These are phyloP conservation scores for Chimonanthus salicifolius DNA, from an alignment of 164 flowering plant genomes.

Conservation along the genomic window DNA sequence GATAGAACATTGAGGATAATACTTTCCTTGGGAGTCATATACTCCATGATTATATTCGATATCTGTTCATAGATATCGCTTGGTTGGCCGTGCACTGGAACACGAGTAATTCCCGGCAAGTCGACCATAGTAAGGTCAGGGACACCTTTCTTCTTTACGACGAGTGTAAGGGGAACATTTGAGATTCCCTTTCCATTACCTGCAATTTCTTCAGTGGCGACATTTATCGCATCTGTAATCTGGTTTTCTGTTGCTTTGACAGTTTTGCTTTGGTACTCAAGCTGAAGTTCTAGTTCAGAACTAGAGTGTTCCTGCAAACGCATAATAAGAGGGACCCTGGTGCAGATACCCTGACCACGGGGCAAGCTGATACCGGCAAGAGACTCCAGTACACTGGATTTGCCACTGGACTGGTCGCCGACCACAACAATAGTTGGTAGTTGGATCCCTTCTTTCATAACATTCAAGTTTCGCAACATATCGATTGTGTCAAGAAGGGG, in stretches of 20 bases:
- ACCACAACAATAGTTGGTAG: constrained; percentile 18
- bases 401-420: constrained; percentile 17
- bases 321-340: constrained; percentile 16
- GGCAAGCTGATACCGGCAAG: constrained; percentile 16
- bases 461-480: constrained; percentile 6
- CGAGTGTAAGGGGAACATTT: constrained; percentile 25
- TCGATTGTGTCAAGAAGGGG: constrained; percentile 14
- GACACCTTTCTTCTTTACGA: constrained; percentile 33
- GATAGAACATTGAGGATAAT: constrained; percentile 44
- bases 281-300: background rate
- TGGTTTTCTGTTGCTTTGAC: constrained; percentile 19
- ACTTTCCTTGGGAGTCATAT: constrained; percentile 35
- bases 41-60: constrained; percentile 31
- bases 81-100: constrained; percentile 45
- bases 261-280: constrained; percentile 19
- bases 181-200: constrained; percentile 37
- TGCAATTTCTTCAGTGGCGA: constrained; percentile 34
- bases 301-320: constrained; percentile 4
- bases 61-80: constrained; percentile 46
- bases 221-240: constrained; percentile 22
- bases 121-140: constrained; percentile 32
- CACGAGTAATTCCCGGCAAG: constrained; percentile 42
- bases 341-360: constrained; percentile 18
- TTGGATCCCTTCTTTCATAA: constrained; percentile 16
- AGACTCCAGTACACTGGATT: constrained; percentile 17